Conservation (phyloP, 108 stramenopile genomes). For the Schizochytrium sp. region DNA sequence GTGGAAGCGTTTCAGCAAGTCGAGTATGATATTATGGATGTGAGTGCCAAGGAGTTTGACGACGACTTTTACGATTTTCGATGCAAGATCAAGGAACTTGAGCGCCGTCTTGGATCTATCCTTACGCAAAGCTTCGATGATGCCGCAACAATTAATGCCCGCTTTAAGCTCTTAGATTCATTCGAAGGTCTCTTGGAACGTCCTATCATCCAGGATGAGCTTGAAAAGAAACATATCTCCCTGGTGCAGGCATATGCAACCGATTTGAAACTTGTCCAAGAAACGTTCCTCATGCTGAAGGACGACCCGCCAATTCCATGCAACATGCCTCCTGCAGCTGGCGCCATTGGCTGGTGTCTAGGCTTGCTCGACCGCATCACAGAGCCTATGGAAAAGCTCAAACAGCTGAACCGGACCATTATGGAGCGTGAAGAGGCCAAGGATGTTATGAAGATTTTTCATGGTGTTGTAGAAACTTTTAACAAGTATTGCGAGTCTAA, state of each 20-base stretch:
- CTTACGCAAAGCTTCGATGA: slow-evolving; percentile 89
- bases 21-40: slow-evolving; percentile 89
- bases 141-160: slow-evolving; percentile 85
- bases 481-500: slow-evolving; percentile 84
- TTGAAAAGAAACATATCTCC: slow-evolving; percentile 86
- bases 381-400: slow-evolving; percentile 85
- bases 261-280: slow-evolving; percentile 87
- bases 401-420: slow-evolving; percentile 82
- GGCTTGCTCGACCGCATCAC: slow-evolving; percentile 84
- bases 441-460: slow-evolving; percentile 83
- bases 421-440: slow-evolving; percentile 91
- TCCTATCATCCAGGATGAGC: slow-evolving; percentile 89
- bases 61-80: slow-evolving; percentile 84
- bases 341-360: slow-evolving; percentile 88
- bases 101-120: slow-evolving; percentile 85
- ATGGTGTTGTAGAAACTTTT: slow-evolving; percentile 80
- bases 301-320: slow-evolving; percentile 79
- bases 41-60: slow-evolving; percentile 84
- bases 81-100: slow-evolving; percentile 86
- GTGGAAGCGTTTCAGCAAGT: slow-evolving; percentile 83
- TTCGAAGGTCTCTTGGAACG: slow-evolving; percentile 88
- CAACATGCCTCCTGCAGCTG: slow-evolving; percentile 86
- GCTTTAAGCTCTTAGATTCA: slow-evolving; percentile 86
- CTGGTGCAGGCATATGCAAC: slow-evolving; percentile 86
- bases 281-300: slow-evolving; percentile 83